These are phyloP conservation scores for Lipomyces kockii DNA, from an alignment of 805 yeast species.

Conservation along the genomic window DNA sequence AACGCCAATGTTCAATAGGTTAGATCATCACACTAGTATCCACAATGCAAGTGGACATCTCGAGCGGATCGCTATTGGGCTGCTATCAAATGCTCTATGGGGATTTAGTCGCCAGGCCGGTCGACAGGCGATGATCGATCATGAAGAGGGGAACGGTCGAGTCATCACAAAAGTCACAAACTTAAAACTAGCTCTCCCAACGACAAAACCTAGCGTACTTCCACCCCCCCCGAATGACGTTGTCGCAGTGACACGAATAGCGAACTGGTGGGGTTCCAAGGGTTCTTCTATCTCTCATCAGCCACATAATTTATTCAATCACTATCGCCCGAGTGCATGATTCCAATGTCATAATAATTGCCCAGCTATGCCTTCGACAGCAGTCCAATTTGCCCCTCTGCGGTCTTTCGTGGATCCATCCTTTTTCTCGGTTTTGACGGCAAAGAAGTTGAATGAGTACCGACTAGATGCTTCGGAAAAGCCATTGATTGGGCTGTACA, in stretches of 20 bases:
- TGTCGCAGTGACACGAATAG: background rate
- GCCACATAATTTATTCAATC: background rate
- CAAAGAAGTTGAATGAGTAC: constrained; percentile 71
- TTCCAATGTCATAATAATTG: background rate
- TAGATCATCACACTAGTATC: background rate
- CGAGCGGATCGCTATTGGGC: background rate
- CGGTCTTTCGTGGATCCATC: constrained; percentile 84
- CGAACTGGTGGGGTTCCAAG: background rate
- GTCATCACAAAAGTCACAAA: too few relatives aligned
- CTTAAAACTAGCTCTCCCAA: too few relatives aligned
- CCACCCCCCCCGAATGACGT: too few relatives aligned
- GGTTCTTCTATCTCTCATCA: background rate
- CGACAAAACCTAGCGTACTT: too few relatives aligned
- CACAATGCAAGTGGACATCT: background rate
- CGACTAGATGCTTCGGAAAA: constrained; percentile 61
- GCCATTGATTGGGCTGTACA: constrained; percentile 51
- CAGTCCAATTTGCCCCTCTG: constrained; percentile 53
- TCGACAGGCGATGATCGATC: too few relatives aligned
- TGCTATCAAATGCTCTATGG: background rate
- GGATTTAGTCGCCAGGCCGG: too few relatives aligned
- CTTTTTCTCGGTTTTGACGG: constrained; percentile 77
- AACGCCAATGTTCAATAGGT: too few relatives aligned
- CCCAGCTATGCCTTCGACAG: constrained; percentile 2
- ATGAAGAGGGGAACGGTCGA: too few relatives aligned
- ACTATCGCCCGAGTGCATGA: background rate